phyloP scores from a whole-genome alignment of 352 stramenopile genomes.

The Phytophthora cactorum region DNA sequence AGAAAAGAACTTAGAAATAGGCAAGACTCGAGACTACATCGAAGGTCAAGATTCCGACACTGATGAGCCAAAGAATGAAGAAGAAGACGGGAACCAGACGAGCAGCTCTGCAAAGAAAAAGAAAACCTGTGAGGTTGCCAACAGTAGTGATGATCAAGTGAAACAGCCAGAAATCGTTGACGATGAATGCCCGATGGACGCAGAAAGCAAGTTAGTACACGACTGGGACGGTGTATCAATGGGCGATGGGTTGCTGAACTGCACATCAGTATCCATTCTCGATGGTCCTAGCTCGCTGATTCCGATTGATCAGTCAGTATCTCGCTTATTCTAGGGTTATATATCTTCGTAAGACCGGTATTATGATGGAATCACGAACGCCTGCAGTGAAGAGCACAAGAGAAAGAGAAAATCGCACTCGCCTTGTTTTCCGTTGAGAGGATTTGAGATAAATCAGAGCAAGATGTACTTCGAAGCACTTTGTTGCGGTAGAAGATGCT shows the following conservation, averaged over 20 bases:
- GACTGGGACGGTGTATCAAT: slow-evolving; percentile 17
- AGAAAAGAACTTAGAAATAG: background rate
- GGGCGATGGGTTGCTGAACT: slow-evolving; percentile 29
- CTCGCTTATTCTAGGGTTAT: slow-evolving; percentile 21
- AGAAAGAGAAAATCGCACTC: too few species aligned
- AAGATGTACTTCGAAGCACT: too few species aligned
- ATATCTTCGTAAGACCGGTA: background rate
- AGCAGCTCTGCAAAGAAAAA: background rate
- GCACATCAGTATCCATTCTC: slow-evolving; percentile 41
- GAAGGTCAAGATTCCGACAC: slow-evolving; percentile 1
- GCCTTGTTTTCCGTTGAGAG: too few species aligned
- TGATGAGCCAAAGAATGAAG: background rate
- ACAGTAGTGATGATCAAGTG: background rate
- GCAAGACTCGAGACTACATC: background rate
- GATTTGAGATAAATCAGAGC: too few species aligned
- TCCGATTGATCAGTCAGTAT: slow-evolving; percentile 24
- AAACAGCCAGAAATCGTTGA: background rate
- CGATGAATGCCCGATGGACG: slow-evolving; percentile 29
- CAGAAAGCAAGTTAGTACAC: slow-evolving; percentile 37
- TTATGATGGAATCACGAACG: too few species aligned
- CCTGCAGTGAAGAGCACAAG: too few species aligned
- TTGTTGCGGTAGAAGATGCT: too few species aligned
- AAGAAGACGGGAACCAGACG: background rate
- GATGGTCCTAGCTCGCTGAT: slow-evolving; percentile 40
- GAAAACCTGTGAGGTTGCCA: background rate